Evolutionary conservation across 805 yeast species (phyloP).

Genomic region (Metschnikowia corniflorae): DNA sequence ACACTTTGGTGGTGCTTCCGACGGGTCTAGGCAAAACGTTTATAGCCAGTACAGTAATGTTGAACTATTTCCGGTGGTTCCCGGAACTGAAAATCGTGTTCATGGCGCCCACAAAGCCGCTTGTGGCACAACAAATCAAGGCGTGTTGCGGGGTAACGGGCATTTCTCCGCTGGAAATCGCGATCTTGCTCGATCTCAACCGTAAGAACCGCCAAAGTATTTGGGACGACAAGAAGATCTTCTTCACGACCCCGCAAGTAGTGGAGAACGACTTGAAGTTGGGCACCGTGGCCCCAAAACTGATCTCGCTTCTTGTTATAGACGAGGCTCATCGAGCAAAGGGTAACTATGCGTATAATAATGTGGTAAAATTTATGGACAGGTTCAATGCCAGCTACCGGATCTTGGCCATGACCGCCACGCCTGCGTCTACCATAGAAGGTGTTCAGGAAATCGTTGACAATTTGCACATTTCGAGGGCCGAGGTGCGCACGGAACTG

Average conservation of each 20-base stretch:
- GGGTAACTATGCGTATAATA: slow-evolving; percentile 85
- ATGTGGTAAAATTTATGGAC: slow-evolving; percentile 63
- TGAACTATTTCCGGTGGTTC: slow-evolving; percentile 87
- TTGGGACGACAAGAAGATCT: slow-evolving; percentile 77
- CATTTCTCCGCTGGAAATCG: slow-evolving; percentile 69
- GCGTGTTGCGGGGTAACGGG: slow-evolving; percentile 90
- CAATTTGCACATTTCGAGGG: slow-evolving; percentile 66
- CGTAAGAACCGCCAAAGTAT: slow-evolving; percentile 60
- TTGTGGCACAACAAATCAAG: slow-evolving; percentile 93
- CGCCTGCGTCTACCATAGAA: slow-evolving; percentile 87
- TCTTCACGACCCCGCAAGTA: slow-evolving; percentile 95
- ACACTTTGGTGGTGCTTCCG: slow-evolving; percentile 85
- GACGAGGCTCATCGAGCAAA: slow-evolving; percentile 97
- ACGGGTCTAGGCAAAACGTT: slow-evolving; percentile 98
- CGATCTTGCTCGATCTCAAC: slow-evolving; percentile 66
- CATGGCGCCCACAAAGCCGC: slow-evolving; percentile 95
- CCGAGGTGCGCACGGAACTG: slow-evolving; percentile 83
- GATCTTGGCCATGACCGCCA: slow-evolving; percentile 86
- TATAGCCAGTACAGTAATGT: slow-evolving; percentile 91
- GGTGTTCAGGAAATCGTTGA: slow-evolving; percentile 83
- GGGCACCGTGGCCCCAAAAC: slow-evolving; percentile 74
- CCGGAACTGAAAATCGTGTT: slow-evolving; percentile 74
- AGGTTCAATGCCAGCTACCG: slow-evolving; percentile 66
- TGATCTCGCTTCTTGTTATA: slow-evolving; percentile 69
- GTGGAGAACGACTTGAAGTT: slow-evolving; percentile 82